Percentiles rank a stretch among this genome's conserved stretches.
Evolutionary conservation across 768 basidiomycete genomes (phyloP).

Genomic region (Macrocybe gigantea): DNA sequence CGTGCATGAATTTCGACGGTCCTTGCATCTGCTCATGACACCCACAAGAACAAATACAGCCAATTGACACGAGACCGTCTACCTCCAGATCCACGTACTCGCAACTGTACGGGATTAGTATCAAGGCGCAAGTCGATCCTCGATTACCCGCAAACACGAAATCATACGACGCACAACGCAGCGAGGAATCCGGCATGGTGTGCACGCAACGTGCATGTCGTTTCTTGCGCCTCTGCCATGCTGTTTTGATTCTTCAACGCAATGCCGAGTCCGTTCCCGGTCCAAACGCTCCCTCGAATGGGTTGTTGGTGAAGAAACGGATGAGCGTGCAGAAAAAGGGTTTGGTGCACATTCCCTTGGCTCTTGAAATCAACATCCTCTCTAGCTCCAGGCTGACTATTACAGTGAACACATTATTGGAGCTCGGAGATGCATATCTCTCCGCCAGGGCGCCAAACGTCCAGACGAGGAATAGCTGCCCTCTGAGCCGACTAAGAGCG

Average conservation of each 20-base stretch:
- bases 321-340: slow-evolving; percentile 79
- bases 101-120: too few species aligned
- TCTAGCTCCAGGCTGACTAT: slow-evolving; percentile 41
- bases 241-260: neutral
- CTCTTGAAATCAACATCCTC: slow-evolving; percentile 58
- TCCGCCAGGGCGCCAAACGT: slow-evolving; percentile 6
- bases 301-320: slow-evolving; percentile 80
- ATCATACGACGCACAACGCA: slow-evolving; percentile 24
- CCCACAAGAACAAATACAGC: too few species aligned
- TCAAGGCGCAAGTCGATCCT: slow-evolving; percentile 29
- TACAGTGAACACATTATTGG: too few species aligned
- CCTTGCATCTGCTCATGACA: too few species aligned
- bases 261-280: slow-evolving; percentile 23
- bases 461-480: slow-evolving; percentile 44
- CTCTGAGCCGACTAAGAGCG: slow-evolving; percentile 28
- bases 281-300: slow-evolving; percentile 21
- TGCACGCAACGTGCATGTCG: slow-evolving; percentile 2
- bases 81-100: too few species aligned
- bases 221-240: too few species aligned
- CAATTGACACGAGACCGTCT: too few species aligned
- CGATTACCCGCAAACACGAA: slow-evolving; percentile 26
- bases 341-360: slow-evolving; percentile 19
- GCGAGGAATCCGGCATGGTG: slow-evolving; percentile 18
- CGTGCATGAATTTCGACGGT: too few species aligned
- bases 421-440: slow-evolving; percentile 26